A percentile compares a stretch with the other conserved stretches of the same genome.
Conservation (phyloP, 2,329 filamentous ascomycete species). For the Clathrospora elynae region DNA sequence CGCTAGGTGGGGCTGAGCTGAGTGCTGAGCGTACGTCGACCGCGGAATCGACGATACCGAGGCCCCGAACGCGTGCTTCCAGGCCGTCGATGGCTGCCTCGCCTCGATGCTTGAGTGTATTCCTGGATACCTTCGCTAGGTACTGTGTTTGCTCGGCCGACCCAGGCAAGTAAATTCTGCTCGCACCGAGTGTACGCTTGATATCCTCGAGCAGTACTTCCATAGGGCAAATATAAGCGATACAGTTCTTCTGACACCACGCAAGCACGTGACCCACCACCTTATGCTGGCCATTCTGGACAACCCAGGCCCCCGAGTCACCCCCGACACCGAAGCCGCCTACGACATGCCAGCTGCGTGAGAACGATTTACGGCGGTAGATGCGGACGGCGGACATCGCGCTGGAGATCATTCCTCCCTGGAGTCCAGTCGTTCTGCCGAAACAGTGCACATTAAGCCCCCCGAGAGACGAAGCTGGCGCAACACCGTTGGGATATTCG, state of each 20-base stretch:
- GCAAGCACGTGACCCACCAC: conserved; percentile 91
- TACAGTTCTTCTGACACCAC: conserved; percentile 77
- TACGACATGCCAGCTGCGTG: conserved; percentile 69
- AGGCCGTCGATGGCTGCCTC: conserved; percentile 28
- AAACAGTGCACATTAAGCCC: conserved; percentile 84
- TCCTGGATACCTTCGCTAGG: conserved; percentile 14
- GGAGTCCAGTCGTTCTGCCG: conserved; percentile 82
- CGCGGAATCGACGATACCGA: conserved; percentile 40
- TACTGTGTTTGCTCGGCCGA: conserved; percentile 42
- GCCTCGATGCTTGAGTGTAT: conserved; percentile 7
- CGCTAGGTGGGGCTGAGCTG: conserved; percentile 5
- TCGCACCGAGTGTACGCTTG: conserved; percentile 73
- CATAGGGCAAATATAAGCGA: conserved; percentile 95
- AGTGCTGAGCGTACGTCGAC: conserved; percentile 26
- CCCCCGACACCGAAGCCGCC: conserved; percentile 75
- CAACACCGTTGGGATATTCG: conserved; percentile 63
- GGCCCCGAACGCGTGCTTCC: conserved; percentile 34
- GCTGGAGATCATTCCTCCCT: conserved; percentile 76
- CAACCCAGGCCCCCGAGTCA: conserved; percentile 91
- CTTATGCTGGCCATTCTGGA: conserved; percentile 76
- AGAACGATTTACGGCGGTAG: conserved; percentile 79
- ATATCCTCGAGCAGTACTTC: conserved; percentile 87
- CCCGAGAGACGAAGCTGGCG: conserved; percentile 66
- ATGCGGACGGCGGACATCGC: conserved; percentile 86
- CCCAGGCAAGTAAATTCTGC: conserved; percentile 72